Conservation (phyloP, 495 filamentous ascomycete genomes). For the Penicillium robsamsonii region DNA sequence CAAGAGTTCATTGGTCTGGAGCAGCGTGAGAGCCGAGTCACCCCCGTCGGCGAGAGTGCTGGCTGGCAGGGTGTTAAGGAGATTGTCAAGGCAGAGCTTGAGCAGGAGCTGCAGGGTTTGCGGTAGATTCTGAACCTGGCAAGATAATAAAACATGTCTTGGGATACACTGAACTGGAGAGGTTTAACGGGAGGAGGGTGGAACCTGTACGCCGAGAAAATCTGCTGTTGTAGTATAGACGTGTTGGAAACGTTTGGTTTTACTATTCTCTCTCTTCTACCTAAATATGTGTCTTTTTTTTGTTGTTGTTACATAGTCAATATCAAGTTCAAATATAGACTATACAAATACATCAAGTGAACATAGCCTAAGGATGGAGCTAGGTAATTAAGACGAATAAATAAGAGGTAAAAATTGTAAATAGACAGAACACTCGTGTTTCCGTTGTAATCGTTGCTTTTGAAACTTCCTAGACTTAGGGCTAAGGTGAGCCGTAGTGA, state of each 20-base stretch:
- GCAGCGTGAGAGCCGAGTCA: background rate
- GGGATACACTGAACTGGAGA: background rate
- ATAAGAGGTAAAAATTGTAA: background rate
- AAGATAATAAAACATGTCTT: background rate
- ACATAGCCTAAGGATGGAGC: background rate
- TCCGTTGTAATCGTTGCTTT: background rate
- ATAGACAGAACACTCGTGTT: background rate
- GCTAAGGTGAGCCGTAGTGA: background rate
- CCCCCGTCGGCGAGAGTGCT: slow-evolving; percentile 13
- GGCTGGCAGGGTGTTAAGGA: slow-evolving; percentile 41
- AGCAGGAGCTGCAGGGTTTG: background rate
- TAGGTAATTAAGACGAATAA: background rate
- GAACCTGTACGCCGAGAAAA: background rate
- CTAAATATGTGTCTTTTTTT: background rate
- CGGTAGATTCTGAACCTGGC: background rate
- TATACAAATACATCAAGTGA: background rate
- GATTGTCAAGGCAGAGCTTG: slow-evolving; percentile 29
- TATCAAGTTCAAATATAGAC: background rate
- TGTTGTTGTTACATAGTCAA: background rate
- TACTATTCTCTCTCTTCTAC: background rate
- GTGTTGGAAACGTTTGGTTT: background rate
- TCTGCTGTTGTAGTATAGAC: background rate
- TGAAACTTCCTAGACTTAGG: background rate
- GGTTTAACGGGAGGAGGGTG: background rate
- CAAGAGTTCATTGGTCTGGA: slow-evolving; percentile 70